Evolutionary conservation across 495 filamentous ascomycete genomes (phyloP).

Genomic region (Tuber borchii): DNA sequence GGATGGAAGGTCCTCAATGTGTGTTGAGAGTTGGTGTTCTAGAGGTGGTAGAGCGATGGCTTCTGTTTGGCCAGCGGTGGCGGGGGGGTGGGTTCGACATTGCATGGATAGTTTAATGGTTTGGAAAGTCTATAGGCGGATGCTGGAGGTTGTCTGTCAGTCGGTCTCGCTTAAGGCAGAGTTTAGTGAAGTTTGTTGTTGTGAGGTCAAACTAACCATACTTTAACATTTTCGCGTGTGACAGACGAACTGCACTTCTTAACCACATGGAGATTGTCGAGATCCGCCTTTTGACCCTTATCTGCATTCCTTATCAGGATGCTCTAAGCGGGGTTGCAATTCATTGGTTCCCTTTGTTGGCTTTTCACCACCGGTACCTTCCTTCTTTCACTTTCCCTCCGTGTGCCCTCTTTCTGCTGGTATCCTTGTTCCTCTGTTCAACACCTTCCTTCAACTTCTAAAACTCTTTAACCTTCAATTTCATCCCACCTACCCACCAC

Average conservation of each 20-base stretch:
- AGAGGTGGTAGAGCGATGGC: slow-evolving; percentile 22
- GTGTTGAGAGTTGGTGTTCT: not conserved
- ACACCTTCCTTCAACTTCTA: not conserved
- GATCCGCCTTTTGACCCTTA: not conserved
- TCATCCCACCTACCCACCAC: not conserved
- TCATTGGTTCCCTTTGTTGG: slow-evolving; percentile 4
- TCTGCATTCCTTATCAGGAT: not conserved
- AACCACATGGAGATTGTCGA: not conserved
- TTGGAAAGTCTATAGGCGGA: not conserved
- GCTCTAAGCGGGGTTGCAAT: not conserved
- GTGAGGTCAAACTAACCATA: not conserved
- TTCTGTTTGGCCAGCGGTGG: slow-evolving; percentile 22
- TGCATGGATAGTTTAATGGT: slow-evolving; percentile 8
- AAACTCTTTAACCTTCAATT: not conserved
- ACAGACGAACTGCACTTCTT: not conserved
- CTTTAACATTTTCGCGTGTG: not conserved
- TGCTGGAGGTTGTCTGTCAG: not conserved
- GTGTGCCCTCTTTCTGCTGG: not conserved
- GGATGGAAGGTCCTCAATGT: slow-evolving; percentile 8
- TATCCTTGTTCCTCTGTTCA: not conserved
- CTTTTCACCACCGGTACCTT: not conserved
- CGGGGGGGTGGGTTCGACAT: not conserved
- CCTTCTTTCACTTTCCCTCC: not conserved
- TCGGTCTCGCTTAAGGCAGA: not conserved
- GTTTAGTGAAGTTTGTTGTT: not conserved